These are phyloP conservation scores for Talaromyces sp. DNA, from an alignment of 2,329 filamentous ascomycete genomes.

Conservation along the genomic window DNA sequence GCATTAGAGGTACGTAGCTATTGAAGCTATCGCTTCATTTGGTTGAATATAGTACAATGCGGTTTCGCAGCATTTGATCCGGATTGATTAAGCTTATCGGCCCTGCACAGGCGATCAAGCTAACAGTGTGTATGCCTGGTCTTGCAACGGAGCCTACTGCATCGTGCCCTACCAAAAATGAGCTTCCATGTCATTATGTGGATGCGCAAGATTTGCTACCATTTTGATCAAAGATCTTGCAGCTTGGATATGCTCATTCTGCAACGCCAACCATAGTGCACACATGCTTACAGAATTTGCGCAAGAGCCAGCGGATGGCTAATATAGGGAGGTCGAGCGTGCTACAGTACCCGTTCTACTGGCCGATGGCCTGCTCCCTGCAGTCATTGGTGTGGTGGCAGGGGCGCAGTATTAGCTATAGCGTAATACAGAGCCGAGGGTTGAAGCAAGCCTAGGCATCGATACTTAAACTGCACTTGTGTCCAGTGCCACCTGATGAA, in stretches of 20 bases:
- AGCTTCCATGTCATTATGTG: not conserved
- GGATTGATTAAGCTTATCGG: not conserved
- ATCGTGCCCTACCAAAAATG: not conserved
- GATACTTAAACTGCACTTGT: not conserved
- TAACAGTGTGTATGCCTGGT: not conserved
- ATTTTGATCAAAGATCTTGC: not conserved
- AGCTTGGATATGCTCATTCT: not conserved
- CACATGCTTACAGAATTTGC: not conserved
- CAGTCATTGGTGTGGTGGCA: not conserved
- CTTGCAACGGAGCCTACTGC: not conserved
- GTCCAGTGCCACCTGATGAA: not conserved
- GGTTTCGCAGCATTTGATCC: not conserved
- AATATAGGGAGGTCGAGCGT: not conserved
- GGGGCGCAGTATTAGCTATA: not conserved
- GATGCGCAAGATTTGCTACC: not conserved
- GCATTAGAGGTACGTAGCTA: not conserved
- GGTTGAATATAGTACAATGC: too few relatives aligned
- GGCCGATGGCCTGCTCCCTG: not conserved
- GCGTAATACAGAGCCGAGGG: not conserved
- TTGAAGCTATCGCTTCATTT: not conserved
- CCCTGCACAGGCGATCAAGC: not conserved
- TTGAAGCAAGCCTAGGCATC: not conserved
- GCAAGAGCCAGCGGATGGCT: not conserved
- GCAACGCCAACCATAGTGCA: not conserved
- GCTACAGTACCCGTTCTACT: not conserved